Percentiles rank a stretch among this genome's conserved stretches.
Conservation (phyloP, 2,329 filamentous ascomycete species). For the Cyphellophora europaea region DNA sequence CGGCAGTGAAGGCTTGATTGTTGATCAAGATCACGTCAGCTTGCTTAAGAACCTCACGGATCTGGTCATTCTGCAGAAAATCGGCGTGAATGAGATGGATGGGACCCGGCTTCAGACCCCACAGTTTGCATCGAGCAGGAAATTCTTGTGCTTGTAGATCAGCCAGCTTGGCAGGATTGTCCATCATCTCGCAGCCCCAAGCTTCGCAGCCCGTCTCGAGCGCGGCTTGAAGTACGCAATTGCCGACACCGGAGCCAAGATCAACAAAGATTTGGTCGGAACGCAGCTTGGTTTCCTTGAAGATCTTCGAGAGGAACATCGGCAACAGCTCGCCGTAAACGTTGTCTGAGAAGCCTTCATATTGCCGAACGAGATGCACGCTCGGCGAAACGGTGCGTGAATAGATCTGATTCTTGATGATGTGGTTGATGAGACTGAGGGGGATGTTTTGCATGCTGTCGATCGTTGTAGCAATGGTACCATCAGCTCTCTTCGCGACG, state of each 20-base stretch:
- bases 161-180: conserved; percentile 75
- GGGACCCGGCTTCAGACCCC: conserved; percentile 72
- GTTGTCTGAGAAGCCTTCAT: conserved; percentile 84
- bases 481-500: conserved; percentile 54
- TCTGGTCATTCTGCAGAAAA: conserved; percentile 64
- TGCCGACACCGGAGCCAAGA: conserved; percentile 89
- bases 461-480: conserved; percentile 63
- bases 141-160: conserved; percentile 77
- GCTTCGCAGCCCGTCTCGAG: conserved; percentile 88
- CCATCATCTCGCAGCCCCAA: conserved; percentile 96
- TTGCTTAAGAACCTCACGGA: conserved; percentile 64
- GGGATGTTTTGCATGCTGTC: conserved; percentile 60
- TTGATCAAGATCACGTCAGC: conserved; percentile 97
- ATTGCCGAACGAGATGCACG: conserved; percentile 73
- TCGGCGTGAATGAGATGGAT: conserved; percentile 76
- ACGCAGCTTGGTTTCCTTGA: conserved; percentile 67
- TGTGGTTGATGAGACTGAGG: conserved; percentile 65
- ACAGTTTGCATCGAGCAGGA: conserved; percentile 71
- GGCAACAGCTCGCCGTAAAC: conserved; percentile 90
- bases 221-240: conserved; percentile 88
- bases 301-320: conserved; percentile 72
- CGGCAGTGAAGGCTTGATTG: conserved; percentile 89
- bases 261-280: conserved; percentile 87
- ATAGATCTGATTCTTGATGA: conserved; percentile 72
- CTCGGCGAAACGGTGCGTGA: conserved; percentile 84